Conservation (phyloP, 331 rosid genomes). For the Cucumis variabilis region DNA sequence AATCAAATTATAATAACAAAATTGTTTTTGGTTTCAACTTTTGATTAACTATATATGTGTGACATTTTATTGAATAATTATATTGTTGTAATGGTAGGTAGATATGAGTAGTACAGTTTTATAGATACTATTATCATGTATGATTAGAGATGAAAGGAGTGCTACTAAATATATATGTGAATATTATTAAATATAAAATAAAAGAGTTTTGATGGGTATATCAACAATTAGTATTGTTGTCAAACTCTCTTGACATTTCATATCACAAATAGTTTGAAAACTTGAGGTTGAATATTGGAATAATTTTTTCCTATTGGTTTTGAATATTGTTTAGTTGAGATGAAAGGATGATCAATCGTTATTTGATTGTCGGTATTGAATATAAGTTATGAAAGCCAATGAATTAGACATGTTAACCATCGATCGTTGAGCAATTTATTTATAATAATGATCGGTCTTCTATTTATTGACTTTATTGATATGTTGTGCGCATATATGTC, state of each 20-base stretch:
- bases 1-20: background rate
- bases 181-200: background rate
- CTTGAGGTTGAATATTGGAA: background rate
- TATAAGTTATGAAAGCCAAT: background rate
- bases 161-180: background rate
- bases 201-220: background rate
- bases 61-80: background rate
- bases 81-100: background rate
- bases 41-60: background rate
- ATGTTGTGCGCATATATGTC: background rate
- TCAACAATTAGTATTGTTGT: background rate
- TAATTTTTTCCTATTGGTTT: background rate
- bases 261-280: conserved; percentile 10
- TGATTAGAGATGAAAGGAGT: background rate
- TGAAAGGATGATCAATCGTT: conserved; percentile 1
- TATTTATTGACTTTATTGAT: background rate
- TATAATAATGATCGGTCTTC: background rate
- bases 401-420: conserved; percentile 19
- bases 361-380: background rate
- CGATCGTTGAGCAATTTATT: background rate
- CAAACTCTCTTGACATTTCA: background rate
- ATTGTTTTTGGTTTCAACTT: background rate
- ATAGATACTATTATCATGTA: background rate
- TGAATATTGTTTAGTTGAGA: background rate
- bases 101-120: background rate